A percentile compares a stretch with the other conserved stretches of the same genome.
Evolutionary conservation across 768 basidiomycete genomes (phyloP).

Genomic region (Crassisporium funariophilum): DNA sequence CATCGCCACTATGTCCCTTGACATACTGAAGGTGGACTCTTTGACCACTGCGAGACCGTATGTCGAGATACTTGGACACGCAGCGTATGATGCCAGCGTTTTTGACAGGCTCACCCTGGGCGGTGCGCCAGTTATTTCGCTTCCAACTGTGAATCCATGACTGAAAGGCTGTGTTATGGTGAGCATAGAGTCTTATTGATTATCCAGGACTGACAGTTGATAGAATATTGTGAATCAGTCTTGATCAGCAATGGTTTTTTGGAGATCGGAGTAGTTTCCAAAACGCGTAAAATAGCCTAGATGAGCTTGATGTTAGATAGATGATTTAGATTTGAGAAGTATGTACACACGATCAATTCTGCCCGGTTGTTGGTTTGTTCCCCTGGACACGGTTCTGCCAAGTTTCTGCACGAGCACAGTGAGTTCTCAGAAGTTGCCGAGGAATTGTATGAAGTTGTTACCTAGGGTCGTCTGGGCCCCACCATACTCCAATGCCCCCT

Average conservation of each 20-base stretch:
- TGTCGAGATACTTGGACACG: conserved; percentile 59
- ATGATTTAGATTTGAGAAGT: background rate
- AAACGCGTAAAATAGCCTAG: conserved; percentile 81
- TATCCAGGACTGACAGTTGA: conserved; percentile 55
- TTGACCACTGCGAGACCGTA: conserved; percentile 53
- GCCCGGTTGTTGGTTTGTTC: conserved; percentile 87
- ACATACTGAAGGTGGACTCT: conserved; percentile 70
- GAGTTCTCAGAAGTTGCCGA: background rate
- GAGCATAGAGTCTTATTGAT: background rate
- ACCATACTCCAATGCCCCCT: conserved; percentile 92
- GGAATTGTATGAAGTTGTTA: conserved; percentile 22
- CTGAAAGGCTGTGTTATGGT: conserved; percentile 56
- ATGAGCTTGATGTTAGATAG: conserved; percentile 1
- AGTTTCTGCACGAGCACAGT: conserved; percentile 52
- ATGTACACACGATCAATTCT: conserved; percentile 71
- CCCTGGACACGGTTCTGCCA: conserved; percentile 82
- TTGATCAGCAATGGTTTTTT: conserved; percentile 68
- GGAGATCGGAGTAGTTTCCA: conserved; percentile 69
- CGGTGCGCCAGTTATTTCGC: conserved; percentile 48
- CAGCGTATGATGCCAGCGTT: conserved; percentile 76
- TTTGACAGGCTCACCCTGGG: conserved; percentile 60
- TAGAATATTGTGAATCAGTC: conserved; percentile 85
- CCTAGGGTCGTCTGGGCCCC: conserved; percentile 72
- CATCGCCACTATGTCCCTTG: conserved; percentile 73
- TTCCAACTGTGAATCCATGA: conserved; percentile 74